Evolutionary conservation across 2,329 filamentous ascomycete genomes (phyloP).

Genomic region (Fusarium temperatum): DNA sequence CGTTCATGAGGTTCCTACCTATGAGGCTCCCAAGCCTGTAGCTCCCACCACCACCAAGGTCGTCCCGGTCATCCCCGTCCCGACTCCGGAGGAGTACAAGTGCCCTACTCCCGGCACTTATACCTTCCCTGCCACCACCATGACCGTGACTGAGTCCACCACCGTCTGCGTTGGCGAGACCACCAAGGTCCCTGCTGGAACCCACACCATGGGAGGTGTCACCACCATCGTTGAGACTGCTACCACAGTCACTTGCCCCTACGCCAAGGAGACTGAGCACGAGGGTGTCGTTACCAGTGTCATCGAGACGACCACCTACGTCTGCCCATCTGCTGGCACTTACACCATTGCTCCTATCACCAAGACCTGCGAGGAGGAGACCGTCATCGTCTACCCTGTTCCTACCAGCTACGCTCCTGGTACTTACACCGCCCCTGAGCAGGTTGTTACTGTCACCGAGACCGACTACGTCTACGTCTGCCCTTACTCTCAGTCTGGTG

Average conservation of each 20-base stretch:
- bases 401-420: slow-evolving; percentile 72
- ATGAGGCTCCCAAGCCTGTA: slow-evolving; percentile 23
- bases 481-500: slow-evolving; percentile 65
- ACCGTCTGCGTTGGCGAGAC: slow-evolving; percentile 72
- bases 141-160: slow-evolving; percentile 72
- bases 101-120: slow-evolving; percentile 76
- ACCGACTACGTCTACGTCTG: slow-evolving; percentile 76
- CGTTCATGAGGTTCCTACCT: slow-evolving; percentile 15
- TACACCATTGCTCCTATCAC: slow-evolving; percentile 79
- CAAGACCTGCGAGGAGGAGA: slow-evolving; percentile 64
- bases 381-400: slow-evolving; percentile 70
- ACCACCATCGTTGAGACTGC: slow-evolving; percentile 73
- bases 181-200: slow-evolving; percentile 69
- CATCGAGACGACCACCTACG: slow-evolving; percentile 74
- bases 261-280: slow-evolving; percentile 69
- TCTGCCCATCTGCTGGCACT: slow-evolving; percentile 77
- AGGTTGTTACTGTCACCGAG: slow-evolving; percentile 73
- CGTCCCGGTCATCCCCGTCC: slow-evolving; percentile 57
- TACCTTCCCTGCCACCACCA: slow-evolving; percentile 77
- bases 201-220: slow-evolving; percentile 75
- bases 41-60: slow-evolving; percentile 49
- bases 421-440: slow-evolving; percentile 75
- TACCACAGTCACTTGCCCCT: slow-evolving; percentile 76
- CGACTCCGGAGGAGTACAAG: slow-evolving; percentile 61
- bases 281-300: slow-evolving; percentile 70